These are phyloP conservation scores for Annulohypoxylon truncatum DNA, from an alignment of 2,329 filamentous ascomycete species.

Conservation along the genomic window DNA sequence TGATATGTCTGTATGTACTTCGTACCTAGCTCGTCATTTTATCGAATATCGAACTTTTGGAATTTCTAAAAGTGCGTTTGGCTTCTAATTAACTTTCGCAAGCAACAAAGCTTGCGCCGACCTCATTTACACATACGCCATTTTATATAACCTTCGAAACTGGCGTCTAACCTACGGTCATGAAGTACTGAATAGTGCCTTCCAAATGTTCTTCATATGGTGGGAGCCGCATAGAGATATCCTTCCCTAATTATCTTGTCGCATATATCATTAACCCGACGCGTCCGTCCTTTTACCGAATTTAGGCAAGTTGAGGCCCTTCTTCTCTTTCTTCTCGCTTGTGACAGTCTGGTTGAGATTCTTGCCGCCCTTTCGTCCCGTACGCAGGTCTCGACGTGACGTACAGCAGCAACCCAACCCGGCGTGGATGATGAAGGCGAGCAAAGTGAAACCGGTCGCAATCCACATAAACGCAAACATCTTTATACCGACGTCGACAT, in stretches of 20 bases:
- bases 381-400: constrained; percentile 63
- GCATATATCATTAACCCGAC: constrained; percentile 27
- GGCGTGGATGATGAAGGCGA: constrained; percentile 79
- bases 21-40: neutral
- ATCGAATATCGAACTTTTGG: neutral
- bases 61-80: neutral
- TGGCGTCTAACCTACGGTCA: constrained; percentile 10
- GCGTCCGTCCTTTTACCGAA: constrained; percentile 22
- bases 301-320: constrained; percentile 17
- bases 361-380: constrained; percentile 50
- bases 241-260: neutral
- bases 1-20: neutral
- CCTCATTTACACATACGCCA: neutral
- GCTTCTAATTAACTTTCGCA: neutral
- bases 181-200: constrained; percentile 1
- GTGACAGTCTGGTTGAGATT: constrained; percentile 24
- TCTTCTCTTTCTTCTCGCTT: constrained; percentile 15
- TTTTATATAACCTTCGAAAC: constrained; percentile 4
- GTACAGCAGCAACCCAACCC: constrained; percentile 83
- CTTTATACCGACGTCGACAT: constrained; percentile 72
- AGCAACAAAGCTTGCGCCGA: neutral
- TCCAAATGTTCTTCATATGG: neutral
- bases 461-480: constrained; percentile 96
- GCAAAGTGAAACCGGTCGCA: constrained; percentile 71
- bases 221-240: neutral